These are phyloP conservation scores for Tritrichomonas musculus DNA, from an alignment of 208 protist genomes.

Conservation along the genomic window DNA sequence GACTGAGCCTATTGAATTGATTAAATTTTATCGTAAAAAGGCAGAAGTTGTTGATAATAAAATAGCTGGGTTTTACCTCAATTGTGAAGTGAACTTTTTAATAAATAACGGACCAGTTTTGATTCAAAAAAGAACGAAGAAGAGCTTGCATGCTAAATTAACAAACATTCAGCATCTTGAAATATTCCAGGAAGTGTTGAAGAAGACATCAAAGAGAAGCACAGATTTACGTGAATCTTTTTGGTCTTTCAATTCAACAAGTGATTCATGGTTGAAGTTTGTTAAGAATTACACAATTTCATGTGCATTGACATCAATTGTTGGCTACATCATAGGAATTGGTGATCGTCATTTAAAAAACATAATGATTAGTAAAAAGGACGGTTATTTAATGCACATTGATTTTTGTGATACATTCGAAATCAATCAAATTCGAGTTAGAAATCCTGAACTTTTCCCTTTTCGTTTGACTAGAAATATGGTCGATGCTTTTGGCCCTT, in stretches of 20 bases:
- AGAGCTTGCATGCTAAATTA: background rate
- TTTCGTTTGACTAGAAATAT: slow-evolving; percentile 31
- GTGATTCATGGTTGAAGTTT: background rate
- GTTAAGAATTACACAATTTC: background rate
- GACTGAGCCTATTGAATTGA: background rate
- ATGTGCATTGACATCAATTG: background rate
- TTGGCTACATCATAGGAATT: background rate
- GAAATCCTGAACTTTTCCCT: background rate
- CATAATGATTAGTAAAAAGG: background rate
- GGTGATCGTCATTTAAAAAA: background rate
- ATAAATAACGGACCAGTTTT: too few species aligned
- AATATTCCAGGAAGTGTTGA: background rate
- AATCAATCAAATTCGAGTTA: background rate
- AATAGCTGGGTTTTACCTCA: too few species aligned
- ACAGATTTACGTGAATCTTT: background rate
- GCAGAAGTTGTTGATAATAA: too few species aligned
- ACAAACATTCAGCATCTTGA: background rate
- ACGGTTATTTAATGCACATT: background rate
- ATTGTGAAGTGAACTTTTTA: too few species aligned
- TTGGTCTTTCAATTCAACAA: background rate
- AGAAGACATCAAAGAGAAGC: background rate
- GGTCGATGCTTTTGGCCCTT: background rate
- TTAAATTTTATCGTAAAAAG: background rate
- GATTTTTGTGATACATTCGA: background rate
- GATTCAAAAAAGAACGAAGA: background rate